These are phyloP conservation scores for Phytophthora pini DNA, from an alignment of 352 stramenopile genomes.

Conservation along the genomic window DNA sequence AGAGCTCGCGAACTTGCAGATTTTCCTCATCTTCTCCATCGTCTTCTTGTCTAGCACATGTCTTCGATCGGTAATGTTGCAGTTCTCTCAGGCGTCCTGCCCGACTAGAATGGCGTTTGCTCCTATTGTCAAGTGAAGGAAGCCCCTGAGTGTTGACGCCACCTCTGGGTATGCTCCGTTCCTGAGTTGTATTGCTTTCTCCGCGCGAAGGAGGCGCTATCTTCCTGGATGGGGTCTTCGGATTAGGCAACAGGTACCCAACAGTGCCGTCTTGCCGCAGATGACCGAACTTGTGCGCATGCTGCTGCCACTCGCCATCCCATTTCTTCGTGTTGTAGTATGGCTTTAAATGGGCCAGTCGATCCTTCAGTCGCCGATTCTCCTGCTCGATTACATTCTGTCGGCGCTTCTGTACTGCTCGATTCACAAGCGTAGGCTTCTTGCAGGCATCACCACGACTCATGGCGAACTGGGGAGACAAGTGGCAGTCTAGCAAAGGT, in stretches of 20 bases:
- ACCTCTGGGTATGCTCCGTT: slow-evolving; percentile 10
- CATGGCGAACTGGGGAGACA: slow-evolving; percentile 71
- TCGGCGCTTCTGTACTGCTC: slow-evolving; percentile 52
- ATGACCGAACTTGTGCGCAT: slow-evolving; percentile 60
- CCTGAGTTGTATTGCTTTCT: slow-evolving; percentile 23
- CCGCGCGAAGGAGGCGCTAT: slow-evolving; percentile 8
- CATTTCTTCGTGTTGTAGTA: slow-evolving; percentile 79
- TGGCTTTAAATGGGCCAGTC: slow-evolving; percentile 61
- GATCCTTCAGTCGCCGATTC: slow-evolving; percentile 65
- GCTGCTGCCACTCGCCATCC: slow-evolving; percentile 76
- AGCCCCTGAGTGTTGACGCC: slow-evolving; percentile 9
- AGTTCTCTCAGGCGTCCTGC: slow-evolving; percentile 22
- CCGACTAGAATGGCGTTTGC: slow-evolving; percentile 19
- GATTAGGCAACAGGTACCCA: slow-evolving; percentile 62
- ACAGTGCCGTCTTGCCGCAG: slow-evolving; percentile 73
- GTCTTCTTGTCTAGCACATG: slow-evolving; percentile 10
- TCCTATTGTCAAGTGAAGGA: slow-evolving; percentile 26
- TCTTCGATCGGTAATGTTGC: slow-evolving; percentile 6
- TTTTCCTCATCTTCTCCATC: slow-evolving; percentile 32
- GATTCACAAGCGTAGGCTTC: slow-evolving; percentile 72
- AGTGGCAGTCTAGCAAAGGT: slow-evolving; percentile 76
- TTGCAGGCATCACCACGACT: slow-evolving; percentile 70
- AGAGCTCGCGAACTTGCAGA: slow-evolving; percentile 36
- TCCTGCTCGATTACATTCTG: slow-evolving; percentile 68
- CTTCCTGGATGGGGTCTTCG: slow-evolving; percentile 31